Evolutionary conservation across 768 basidiomycete genomes (phyloP), one percentile per base, ranked within the genome.

Genomic region (Lentinus brumalis): DNA sequence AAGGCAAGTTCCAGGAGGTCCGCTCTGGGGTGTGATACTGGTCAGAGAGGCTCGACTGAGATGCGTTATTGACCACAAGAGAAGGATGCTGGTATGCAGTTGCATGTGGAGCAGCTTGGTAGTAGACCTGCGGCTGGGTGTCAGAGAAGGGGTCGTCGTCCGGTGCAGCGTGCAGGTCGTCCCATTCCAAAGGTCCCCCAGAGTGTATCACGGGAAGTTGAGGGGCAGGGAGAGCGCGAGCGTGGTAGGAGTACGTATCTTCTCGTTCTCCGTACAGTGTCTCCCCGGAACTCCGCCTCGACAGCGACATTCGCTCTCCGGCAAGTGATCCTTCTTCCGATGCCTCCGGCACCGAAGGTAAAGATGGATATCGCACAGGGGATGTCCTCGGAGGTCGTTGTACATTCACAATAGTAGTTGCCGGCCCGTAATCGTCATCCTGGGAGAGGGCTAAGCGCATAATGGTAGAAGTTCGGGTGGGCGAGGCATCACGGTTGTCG

Each of bases 61-160:
- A 55, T 15, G 52, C 59, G 40, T 50, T 59, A 40, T 53, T 52
- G 15, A 56, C 56, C 15, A 64, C 46, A 16, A 61, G 59, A 40
- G 46, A 57, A 16, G 68, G 41, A 8, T 49, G 44, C 30, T 62
- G 50, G 44, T 62, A 42, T 12, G 47, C 26, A 26, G 38, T 7
- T 4, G 15, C 21, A 21, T 40, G 40, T 4, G 40, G 38, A 3
- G 53, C 41, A 44, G 53, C 42, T 31, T 55, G 53, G n/a, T 55
- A 29, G 44, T 55, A 55, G 18, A 53, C 54, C 5, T 57, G 52
- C 16, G 60, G 47, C 1, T 53, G 53, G 10, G 63, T 59, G 56
- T 75, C 74, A 8, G 68, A 56, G 57, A 75, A 76, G 0, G 74
- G 73, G 40, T 76, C 72, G 0, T 69, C 65, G 6, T 69, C 59